These are phyloP conservation scores for Populus nigra DNA, from an alignment of 345 rosid species.

Conservation along the genomic window DNA sequence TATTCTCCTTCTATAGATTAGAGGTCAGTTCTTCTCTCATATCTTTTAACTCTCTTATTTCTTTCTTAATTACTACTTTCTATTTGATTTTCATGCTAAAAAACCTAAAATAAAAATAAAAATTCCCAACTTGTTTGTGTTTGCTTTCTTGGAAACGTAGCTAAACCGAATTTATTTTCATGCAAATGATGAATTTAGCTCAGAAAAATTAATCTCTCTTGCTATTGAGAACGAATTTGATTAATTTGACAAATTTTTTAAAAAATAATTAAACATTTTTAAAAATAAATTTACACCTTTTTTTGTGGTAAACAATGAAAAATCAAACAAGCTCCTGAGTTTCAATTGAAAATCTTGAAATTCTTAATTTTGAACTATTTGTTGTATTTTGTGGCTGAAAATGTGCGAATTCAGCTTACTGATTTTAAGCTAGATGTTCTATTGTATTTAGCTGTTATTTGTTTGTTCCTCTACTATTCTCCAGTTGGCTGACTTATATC, in stretches of 20 bases:
- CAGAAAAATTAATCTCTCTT: background rate
- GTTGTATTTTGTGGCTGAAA: background rate
- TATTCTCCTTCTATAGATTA: too few relatives aligned
- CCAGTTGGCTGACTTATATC: background rate
- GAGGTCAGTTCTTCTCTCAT: background rate
- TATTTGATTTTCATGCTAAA: background rate
- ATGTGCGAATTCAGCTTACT: background rate
- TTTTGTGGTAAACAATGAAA: background rate
- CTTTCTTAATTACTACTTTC: background rate
- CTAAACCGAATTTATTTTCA: background rate
- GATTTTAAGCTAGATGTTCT: background rate
- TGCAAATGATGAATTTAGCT: background rate
- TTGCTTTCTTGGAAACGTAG: background rate
- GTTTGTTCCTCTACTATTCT: background rate
- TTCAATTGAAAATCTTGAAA: background rate
- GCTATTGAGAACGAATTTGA: background rate
- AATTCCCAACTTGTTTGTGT: background rate
- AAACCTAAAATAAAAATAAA: too few relatives aligned
- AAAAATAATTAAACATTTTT: background rate
- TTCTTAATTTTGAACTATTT: too few relatives aligned
- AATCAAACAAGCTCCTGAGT: background rate
- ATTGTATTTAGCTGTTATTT: too few relatives aligned
- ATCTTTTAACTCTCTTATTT: background rate
- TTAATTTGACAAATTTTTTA: too few relatives aligned
- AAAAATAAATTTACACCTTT: background rate